A percentile compares a stretch with the other conserved stretches of the same genome.
phyloP scores from a whole-genome alignment of 768 basidiomycete genomes.

The Cystoderma amianthinum region DNA sequence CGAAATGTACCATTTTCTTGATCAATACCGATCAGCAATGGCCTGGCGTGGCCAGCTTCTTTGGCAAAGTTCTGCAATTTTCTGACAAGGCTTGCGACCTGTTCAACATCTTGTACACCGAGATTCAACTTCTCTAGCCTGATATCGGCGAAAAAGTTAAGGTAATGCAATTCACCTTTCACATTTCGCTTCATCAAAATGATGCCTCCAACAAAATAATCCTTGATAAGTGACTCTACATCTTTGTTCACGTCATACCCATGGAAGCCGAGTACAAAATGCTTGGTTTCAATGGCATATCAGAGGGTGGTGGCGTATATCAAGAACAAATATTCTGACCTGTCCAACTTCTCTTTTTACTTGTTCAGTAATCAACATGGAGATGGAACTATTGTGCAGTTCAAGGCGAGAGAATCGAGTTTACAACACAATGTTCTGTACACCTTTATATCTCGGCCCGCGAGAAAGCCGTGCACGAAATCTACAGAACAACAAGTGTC shows the following conservation, averaged over 20 bases:
- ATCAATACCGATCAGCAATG: slow-evolving; percentile 64
- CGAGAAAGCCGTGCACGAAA: too few species aligned
- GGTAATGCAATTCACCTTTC: slow-evolving; percentile 26
- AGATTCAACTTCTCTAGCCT: not conserved
- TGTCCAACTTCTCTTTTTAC: slow-evolving; percentile 28
- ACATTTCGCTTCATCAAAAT: slow-evolving; percentile 70
- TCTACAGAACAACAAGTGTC: too few species aligned
- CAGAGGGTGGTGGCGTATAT: not conserved
- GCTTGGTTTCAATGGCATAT: slow-evolving; percentile 29
- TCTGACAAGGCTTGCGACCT: slow-evolving; percentile 39
- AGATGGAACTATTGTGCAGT: too few species aligned
- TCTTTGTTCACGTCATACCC: slow-evolving; percentile 45
- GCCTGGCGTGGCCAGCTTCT: slow-evolving; percentile 45
- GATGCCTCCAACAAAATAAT: slow-evolving; percentile 61
- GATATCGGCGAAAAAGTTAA: not conserved
- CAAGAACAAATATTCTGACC: slow-evolving; percentile 5
- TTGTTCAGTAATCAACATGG: slow-evolving; percentile 26
- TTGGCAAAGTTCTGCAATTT: slow-evolving; percentile 50
- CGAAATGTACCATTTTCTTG: slow-evolving; percentile 56
- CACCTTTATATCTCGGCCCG: too few species aligned
- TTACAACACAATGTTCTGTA: too few species aligned
- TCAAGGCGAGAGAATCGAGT: too few species aligned
- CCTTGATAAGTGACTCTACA: slow-evolving; percentile 46
- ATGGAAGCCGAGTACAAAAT: slow-evolving; percentile 69
- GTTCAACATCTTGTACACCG: slow-evolving; percentile 45